Evolutionary conservation across 371 early-diverging fungal species (phyloP), one percentile per base, ranked within the genome.

Genomic region (Actinomucor elegans): DNA sequence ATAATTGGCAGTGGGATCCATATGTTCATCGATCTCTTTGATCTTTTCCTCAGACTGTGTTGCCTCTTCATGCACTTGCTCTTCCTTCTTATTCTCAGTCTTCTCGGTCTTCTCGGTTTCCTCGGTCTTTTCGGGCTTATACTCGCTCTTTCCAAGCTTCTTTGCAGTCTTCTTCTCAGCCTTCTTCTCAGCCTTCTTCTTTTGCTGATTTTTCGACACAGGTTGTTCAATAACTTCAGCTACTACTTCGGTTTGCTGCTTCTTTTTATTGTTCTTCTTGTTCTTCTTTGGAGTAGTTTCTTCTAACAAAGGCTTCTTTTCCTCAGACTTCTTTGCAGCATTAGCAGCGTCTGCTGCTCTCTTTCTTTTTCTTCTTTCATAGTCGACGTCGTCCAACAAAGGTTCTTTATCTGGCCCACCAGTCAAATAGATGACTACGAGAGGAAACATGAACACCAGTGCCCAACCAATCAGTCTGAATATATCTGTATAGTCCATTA

Each of bases 1-100:
- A 59, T 57, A 77, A 17, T 54, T 52, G 18, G 56, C 52, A 5
- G 72, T 74, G 4, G 35, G 58, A 55, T 74, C 74, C 70, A 77
- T 69, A 40, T 74, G 68, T 15, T 73, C 63, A 40, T 77, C 77
- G 27, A 75, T 58, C 32, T 75, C 75, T n/a, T 37, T 59, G 11
- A 53, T 18, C 10, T 27, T 38, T 42, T 62, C 60, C n/a, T n/a
- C 45, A 44, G 36, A 28, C 29, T 5, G 24, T 18, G 32, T 48
- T 33, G 40, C 27, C 18, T 58, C 46, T 37, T 49, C 23, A 9
- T 53, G 28, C 31, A 12, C n/a, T 10, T 26, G 12, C 20, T 48
- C 23, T 21, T 2, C 27, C 21, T 24, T 35, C 12, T 50, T 38
- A 2, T 43, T 37, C 7, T 48, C 49, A 14, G 17, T 47, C 17